Conservation (phyloP, 1,139 yeast species). For the Saccharomycopsis hybrid region DNA sequence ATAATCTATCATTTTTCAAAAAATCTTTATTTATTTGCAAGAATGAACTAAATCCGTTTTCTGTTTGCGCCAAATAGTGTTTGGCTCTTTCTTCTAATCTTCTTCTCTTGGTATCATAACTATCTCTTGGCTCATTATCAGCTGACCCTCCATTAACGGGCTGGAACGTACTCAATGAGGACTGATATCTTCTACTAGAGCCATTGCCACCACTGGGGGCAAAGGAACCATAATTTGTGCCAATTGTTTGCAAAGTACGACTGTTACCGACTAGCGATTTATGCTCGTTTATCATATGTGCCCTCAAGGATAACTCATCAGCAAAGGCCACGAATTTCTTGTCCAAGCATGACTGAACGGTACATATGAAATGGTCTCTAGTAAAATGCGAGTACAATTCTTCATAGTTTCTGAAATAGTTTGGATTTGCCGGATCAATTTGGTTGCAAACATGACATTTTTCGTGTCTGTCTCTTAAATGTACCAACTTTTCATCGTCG, state of each 20-base stretch:
- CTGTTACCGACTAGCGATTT: conserved; percentile 41
- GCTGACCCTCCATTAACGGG: conserved; percentile 10
- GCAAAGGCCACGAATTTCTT: conserved; percentile 87
- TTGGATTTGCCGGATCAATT: conserved; percentile 56
- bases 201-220: conserved; percentile 2
- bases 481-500: conserved; percentile 77
- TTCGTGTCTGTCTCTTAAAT: conserved; percentile 80
- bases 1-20: conserved; percentile 36
- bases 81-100: conserved; percentile 83
- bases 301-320: conserved; percentile 79
- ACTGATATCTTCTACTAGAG: conserved; percentile 44
- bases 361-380: conserved; percentile 69
- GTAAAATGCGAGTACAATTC: conserved; percentile 69
- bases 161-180: conserved; percentile 61
- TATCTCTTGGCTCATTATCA: conserved; percentile 33
- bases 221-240: conserved; percentile 33
- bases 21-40: conserved; percentile 43
- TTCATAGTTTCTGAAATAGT: conserved; percentile 73
- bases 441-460: conserved; percentile 87
- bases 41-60: conserved; percentile 43
- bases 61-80: conserved; percentile 59
- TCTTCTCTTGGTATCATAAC: conserved; percentile 47
- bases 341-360: conserved; percentile 77
- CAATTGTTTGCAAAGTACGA: conserved; percentile 30
- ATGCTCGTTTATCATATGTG: conserved; percentile 84